Evolutionary conservation across 306 rosid genomes (phyloP), one percentile per base, ranked within the genome.

Genomic region (Arachis stenosperma): DNA sequence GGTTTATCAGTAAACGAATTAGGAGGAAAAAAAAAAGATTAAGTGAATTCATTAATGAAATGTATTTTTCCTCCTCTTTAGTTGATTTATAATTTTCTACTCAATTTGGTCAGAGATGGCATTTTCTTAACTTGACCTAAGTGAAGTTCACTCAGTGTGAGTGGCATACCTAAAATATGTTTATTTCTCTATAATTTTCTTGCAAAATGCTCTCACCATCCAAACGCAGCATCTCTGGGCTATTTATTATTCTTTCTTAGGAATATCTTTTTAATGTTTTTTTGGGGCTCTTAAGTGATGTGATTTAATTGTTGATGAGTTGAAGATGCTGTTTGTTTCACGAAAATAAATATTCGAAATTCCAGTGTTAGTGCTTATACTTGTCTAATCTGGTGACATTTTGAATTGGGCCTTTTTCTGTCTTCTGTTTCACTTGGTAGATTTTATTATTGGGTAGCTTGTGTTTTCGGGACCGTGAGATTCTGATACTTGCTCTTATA

Each of bases 401-500:
- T 42, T 65, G 69, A 58, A 71, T 86, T 74, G 67, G 67, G 8
- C 73, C 72, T 67, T 14, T 33, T 61, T 43, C 62, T 47, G 57
- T 66, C 61, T 70, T 81, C 53, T 29, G 48, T 78, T 73, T 71
- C 64, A 39, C 9, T 8, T 59, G 6, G 33, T 70, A 4, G 69
- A 75, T 78, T 86, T 76, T 81, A 75, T 78, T 76, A 80, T 81
- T 79, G 47, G 53, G 44, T 76, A 77, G 90, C 77, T 84, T 68
- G 48, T 75, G 85, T 78, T 85, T 33, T 33, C 37, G 93, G 99
- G 92, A 87, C 97, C 87, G 61, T 67, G 48, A 71, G 93, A 84
- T 95, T 95, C 99, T 86, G 90, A 95, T 91, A 87, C 98, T 85
- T 83, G 81, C 79, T 74, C 82, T 73, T 73, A 78, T 84, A 76